A percentile compares a stretch with the other conserved stretches of the same genome.
phyloP scores from a whole-genome alignment of 768 basidiomycete species.

The Psilocybe cyanescens region DNA sequence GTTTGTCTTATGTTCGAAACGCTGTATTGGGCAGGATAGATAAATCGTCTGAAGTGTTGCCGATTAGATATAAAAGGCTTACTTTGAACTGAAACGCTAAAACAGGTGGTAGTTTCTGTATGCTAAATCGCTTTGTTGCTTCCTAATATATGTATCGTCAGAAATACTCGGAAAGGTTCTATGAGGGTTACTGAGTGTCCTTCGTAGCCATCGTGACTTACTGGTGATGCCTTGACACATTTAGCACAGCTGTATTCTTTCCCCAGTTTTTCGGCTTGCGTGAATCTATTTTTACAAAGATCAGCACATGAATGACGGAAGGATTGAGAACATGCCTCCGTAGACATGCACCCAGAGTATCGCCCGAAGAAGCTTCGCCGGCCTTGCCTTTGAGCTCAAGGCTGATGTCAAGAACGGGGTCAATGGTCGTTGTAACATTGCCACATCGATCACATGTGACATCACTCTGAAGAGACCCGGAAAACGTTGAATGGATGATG shows the following conservation, averaged over 20 bases:
- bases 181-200: neutral
- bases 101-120: constrained; percentile 85
- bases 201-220: constrained; percentile 32
- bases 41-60: neutral
- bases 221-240: constrained; percentile 74
- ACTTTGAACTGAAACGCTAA: constrained; percentile 97
- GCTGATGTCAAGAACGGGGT: constrained; percentile 91
- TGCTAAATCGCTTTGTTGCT: constrained; percentile 84
- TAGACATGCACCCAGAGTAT: constrained; percentile 77
- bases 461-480: constrained; percentile 85
- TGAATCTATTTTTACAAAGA: constrained; percentile 57
- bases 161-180: neutral
- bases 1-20: constrained; percentile 86
- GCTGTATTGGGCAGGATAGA: constrained; percentile 47
- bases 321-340: constrained; percentile 51
- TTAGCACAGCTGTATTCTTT: constrained; percentile 86
- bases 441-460: constrained; percentile 88
- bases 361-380: constrained; percentile 44
- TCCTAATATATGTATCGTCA: constrained; percentile 43
- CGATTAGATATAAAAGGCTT: constrained; percentile 6
- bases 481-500: constrained; percentile 89
- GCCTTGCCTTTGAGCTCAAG: constrained; percentile 71
- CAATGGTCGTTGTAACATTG: constrained; percentile 75
- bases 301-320: neutral
- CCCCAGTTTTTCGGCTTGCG: constrained; percentile 82